Evolutionary conservation across 805 yeast species (phyloP), one percentile per base, ranked within the genome.

Genomic region (Starmerella geochares): DNA sequence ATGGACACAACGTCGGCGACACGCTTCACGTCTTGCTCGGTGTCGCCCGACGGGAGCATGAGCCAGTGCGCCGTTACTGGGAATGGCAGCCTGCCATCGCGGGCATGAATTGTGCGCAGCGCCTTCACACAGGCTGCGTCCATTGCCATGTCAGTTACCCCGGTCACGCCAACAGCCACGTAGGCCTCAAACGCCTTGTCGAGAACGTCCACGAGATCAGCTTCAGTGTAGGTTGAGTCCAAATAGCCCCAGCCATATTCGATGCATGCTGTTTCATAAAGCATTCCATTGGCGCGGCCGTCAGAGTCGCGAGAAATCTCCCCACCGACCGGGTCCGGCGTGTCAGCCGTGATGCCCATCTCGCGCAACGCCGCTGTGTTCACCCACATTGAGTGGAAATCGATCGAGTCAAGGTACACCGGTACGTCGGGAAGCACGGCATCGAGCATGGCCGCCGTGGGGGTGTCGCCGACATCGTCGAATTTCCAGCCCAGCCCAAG

Each of bases 381-480:
- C 9, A 25, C 23, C 44, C 44, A 40, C 44, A 40, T 16, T 17
- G 44, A 40, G 33, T 40, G 44, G 10, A 17, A 19, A 17, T 40
- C 44, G 11, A 17, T 40, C 14, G 32, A 32, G 24, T 40, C 33
- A 6, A 40, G 33, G 11, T 11, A 25, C 16, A 40, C 33, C 7
- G 44, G 44, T 23, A 40, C 44, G 24, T 40, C 44, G 9, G 33
- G 33, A 5, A 28, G 32, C 16, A 40, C 44, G 5, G 17, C 44
- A 17, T 40, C 44, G 16, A 40, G 44, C 44, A 27, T 28, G 1
- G 21, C 33, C 14, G 33, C 33, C 33, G 44, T 27, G 8, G 44
- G 44, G 4, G 20, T 8, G 14, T 37, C 41, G 28, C 28, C 28
- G 2, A 14, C 29, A 4, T 28, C 28, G 8, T 37, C 41, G 13